phyloP scores from a whole-genome alignment of 2,329 filamentous ascomycete genomes.

The Macrophomina pseudophaseolina region DNA sequence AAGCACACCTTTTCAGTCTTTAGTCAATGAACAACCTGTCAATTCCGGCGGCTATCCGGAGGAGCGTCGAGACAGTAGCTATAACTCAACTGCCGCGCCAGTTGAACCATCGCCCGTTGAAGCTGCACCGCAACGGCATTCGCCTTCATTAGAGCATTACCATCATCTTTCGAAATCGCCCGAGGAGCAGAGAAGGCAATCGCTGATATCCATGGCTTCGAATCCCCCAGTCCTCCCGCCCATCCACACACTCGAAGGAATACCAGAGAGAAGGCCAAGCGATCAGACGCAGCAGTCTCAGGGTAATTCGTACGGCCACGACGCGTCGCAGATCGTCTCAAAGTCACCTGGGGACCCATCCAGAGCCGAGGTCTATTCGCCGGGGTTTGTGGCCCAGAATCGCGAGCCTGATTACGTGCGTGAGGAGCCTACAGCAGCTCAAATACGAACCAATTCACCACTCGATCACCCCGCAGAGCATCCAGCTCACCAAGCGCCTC shows the following conservation, averaged over 20 bases:
- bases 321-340: constrained; percentile 36
- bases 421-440: constrained; percentile 36
- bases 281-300: constrained; percentile 4
- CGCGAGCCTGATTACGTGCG: constrained; percentile 40
- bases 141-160: constrained; percentile 55
- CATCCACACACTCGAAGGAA: constrained; percentile 38
- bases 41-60: constrained; percentile 3
- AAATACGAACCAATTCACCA: constrained; percentile 36
- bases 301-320: constrained; percentile 32
- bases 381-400: constrained; percentile 32
- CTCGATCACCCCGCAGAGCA: constrained; percentile 28
- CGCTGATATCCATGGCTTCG: constrained; percentile 37
- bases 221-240: constrained; percentile 47
- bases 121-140: constrained; percentile 41
- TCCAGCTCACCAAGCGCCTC: constrained; percentile 29
- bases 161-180: constrained; percentile 53
- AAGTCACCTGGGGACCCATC: constrained; percentile 22
- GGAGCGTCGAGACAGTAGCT: constrained; percentile 42
- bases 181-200: constrained; percentile 48
- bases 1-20: background rate
- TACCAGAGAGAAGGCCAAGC: constrained; percentile 16
- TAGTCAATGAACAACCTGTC: constrained; percentile 12
- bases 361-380: background rate
- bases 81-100: constrained; percentile 40
- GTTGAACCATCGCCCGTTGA: constrained; percentile 48